These are phyloP conservation scores for Fusarium sp. DNA, from an alignment of 2,329 filamentous ascomycete species.

Conservation along the genomic window DNA sequence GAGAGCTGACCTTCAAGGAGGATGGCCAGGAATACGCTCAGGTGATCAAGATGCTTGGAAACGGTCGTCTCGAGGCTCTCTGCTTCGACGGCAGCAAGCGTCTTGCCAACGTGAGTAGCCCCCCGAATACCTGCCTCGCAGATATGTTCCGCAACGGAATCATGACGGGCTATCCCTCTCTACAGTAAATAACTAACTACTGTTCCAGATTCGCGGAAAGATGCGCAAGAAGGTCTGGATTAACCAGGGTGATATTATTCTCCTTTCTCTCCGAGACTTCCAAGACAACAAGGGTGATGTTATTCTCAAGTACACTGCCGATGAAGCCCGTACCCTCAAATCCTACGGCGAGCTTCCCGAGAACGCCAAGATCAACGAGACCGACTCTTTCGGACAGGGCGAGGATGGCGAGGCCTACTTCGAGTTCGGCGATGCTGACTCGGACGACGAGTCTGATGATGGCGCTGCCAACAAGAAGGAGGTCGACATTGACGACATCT, in stretches of 20 bases:
- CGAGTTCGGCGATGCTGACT: conserved; percentile 96
- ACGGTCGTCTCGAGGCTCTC: conserved; percentile 89
- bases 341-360: conserved; percentile 97
- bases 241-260: conserved; percentile 96
- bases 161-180: not conserved
- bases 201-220: conserved; percentile 76
- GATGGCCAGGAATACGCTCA: conserved; percentile 80
- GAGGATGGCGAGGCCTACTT: conserved; percentile 97
- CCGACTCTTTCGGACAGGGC: conserved; percentile 90
- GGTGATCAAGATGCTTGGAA: conserved; percentile 89
- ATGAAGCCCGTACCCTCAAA: conserved; percentile 95
- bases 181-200: conserved; percentile 68
- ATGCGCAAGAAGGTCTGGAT: conserved; percentile 99
- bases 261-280: conserved; percentile 88
- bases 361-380: conserved; percentile 99
- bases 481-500: conserved; percentile 96
- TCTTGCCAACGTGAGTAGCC: conserved; percentile 54
- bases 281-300: conserved; percentile 97
- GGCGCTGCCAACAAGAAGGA: conserved; percentile 75
- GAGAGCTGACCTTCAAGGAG: conserved; percentile 98
- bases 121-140: conserved; percentile 1
- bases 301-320: conserved; percentile 94
- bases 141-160: not conserved
- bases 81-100: conserved; percentile 85
- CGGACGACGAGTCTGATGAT: conserved; percentile 64